Evolutionary conservation across 768 basidiomycete genomes (phyloP).

Genomic region (Crepidotus variabilis): DNA sequence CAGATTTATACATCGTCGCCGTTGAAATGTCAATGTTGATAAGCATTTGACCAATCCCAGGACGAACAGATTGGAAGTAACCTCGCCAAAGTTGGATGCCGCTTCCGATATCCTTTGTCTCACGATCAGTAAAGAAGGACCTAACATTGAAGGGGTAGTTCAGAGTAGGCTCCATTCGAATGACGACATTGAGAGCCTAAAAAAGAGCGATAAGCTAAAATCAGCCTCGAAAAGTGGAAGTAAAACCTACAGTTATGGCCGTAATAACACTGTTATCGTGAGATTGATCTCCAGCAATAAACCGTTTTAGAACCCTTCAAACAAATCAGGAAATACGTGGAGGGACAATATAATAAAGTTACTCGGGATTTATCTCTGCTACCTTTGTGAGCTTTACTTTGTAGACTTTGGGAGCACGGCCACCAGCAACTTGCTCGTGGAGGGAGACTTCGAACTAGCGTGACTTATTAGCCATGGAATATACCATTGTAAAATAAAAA

Average conservation of each 20-base stretch:
- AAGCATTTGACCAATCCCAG: conserved; percentile 60
- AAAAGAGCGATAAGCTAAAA: neutral
- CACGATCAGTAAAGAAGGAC: conserved; percentile 68
- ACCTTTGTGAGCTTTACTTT: conserved; percentile 61
- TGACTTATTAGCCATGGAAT: conserved; percentile 7
- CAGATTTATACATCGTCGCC: conserved; percentile 71
- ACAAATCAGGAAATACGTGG: neutral
- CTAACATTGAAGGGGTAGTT: conserved; percentile 73
- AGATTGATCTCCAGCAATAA: conserved; percentile 59
- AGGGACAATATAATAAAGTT: neutral
- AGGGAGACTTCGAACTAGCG: conserved; percentile 61
- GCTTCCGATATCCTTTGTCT: conserved; percentile 50
- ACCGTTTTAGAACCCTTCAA: conserved; percentile 57
- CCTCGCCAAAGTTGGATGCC: conserved; percentile 77
- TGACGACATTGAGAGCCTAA: conserved; percentile 73
- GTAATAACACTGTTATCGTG: conserved; percentile 62
- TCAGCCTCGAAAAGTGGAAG: neutral
- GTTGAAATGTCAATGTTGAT: conserved; percentile 83
- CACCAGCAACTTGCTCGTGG: conserved; percentile 29
- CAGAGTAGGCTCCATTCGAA: conserved; percentile 75
- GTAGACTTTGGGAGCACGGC: conserved; percentile 57
- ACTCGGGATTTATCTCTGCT: conserved; percentile 39
- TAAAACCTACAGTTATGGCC: conserved; percentile 53
- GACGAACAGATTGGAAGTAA: conserved; percentile 78
- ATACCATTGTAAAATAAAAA: neutral